Evolutionary conservation across 345 rosid species (phyloP).

Genomic region (Reutealis trisperma): DNA sequence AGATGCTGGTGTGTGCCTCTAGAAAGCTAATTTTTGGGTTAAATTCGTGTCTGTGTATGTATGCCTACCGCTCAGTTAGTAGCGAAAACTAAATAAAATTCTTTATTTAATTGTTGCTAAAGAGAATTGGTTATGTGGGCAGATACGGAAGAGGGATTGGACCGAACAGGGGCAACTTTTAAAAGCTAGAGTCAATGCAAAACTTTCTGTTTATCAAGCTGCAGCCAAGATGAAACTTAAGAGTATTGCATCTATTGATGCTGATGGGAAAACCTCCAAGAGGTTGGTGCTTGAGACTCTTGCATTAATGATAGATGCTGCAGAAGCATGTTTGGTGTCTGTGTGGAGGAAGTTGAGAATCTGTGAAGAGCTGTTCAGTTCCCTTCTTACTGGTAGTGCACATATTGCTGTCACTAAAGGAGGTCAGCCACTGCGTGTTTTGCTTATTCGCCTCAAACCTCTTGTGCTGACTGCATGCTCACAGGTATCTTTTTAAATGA

Average conservation of each 20-base stretch:
- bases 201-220: slow-evolving; percentile 83
- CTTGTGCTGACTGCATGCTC: slow-evolving; percentile 85
- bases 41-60: background rate
- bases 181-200: slow-evolving; percentile 79
- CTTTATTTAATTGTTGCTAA: slow-evolving; percentile 11
- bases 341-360: slow-evolving; percentile 91
- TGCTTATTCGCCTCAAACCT: slow-evolving; percentile 93
- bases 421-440: slow-evolving; percentile 92
- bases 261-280: slow-evolving; percentile 84
- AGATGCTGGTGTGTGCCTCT: background rate
- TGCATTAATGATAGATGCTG: slow-evolving; percentile 79
- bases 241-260: slow-evolving; percentile 74
- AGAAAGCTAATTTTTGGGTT: slow-evolving; percentile 6
- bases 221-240: slow-evolving; percentile 74
- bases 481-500: slow-evolving; percentile 53
- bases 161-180: slow-evolving; percentile 76
- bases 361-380: slow-evolving; percentile 84
- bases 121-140: slow-evolving; percentile 31
- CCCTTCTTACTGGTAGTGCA: slow-evolving; percentile 82
- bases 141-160: slow-evolving; percentile 97
- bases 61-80: background rate
- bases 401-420: slow-evolving; percentile 83
- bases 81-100: background rate
- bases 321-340: slow-evolving; percentile 85
- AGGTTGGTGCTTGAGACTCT: slow-evolving; percentile 89